These are phyloP conservation scores for Sanghuangporus sanghuang DNA, from an alignment of 1,284 basidiomycete genomes.

Conservation along the genomic window DNA sequence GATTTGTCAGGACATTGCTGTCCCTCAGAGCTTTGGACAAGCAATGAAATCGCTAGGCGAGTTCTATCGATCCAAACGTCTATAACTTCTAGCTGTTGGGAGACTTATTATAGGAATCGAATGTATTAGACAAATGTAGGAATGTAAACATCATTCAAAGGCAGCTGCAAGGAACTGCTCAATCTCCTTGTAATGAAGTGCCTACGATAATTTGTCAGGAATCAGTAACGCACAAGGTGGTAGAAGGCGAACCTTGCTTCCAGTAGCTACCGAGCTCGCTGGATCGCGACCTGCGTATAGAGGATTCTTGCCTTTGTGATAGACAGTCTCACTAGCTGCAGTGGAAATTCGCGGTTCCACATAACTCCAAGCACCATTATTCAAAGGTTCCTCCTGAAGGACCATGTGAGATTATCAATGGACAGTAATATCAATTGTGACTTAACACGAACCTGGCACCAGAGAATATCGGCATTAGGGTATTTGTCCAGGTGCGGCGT, in stretches of 20 bases:
- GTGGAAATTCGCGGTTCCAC: conserved; percentile 86
- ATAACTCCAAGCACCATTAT: conserved; percentile 93
- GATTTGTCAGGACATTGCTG: conserved; percentile 68
- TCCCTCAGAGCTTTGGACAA: conserved; percentile 69
- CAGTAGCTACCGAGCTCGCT: conserved; percentile 86
- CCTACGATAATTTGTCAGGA: not conserved
- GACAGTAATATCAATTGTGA: not conserved
- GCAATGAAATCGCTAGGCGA: conserved; percentile 64
- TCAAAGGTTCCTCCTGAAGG: conserved; percentile 78
- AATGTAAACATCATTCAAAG: not conserved
- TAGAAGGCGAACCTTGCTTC: conserved; percentile 62
- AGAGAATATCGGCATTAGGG: conserved; percentile 88
- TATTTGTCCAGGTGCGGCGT: conserved; percentile 92
- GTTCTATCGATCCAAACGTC: conserved; percentile 55
- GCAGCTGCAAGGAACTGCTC: conserved; percentile 15
- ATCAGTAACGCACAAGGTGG: not conserved
- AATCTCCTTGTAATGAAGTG: conserved; percentile 15
- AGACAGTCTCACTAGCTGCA: conserved; percentile 75
- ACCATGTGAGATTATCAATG: conserved; percentile 2
- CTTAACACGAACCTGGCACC: conserved; percentile 67
- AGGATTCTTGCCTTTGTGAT: conserved; percentile 90
- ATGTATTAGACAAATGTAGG: not conserved
- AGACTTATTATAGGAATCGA: not conserved
- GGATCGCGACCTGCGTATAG: conserved; percentile 84
- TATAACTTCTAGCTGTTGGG: not conserved